phyloP scores from a whole-genome alignment of 2,329 filamentous ascomycete genomes.

The Cytospora chrysosperma region DNA sequence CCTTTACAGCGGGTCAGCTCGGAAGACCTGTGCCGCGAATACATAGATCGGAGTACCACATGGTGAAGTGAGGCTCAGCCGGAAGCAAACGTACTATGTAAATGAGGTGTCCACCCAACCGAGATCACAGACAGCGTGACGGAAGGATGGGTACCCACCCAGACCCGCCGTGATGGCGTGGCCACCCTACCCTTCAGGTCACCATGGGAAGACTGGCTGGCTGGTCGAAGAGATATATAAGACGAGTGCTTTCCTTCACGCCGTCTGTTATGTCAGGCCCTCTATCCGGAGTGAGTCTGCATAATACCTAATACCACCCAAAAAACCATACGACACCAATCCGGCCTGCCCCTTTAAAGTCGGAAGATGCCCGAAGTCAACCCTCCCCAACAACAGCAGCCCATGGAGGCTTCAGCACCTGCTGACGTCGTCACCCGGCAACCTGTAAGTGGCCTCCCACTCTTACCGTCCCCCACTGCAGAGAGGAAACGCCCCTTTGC shows the following conservation, averaged over 20 bases:
- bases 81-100: neutral
- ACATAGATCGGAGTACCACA: too few species aligned
- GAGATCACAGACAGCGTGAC: constrained; percentile 4
- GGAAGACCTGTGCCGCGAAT: neutral
- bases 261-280: neutral
- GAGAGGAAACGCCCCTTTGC: neutral
- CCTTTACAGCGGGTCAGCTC: neutral
- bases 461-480: neutral
- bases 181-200: neutral
- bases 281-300: neutral
- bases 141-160: neutral
- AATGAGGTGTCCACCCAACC: constrained; percentile 6
- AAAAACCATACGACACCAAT: neutral
- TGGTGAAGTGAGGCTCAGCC: neutral
- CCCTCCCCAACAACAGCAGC: constrained; percentile 19
- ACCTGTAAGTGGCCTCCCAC: constrained; percentile 7
- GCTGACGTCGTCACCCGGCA: constrained; percentile 7
- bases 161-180: constrained; percentile 8
- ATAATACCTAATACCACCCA: neutral
- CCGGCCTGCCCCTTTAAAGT: neutral
- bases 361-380: constrained; percentile 21
- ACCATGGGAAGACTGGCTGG: neutral
- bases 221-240: neutral
- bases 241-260: neutral
- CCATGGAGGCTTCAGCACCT: constrained; percentile 13